These are phyloP conservation scores for Trichoderma gamsii DNA, from an alignment of 495 filamentous ascomycete species.

Conservation along the genomic window DNA sequence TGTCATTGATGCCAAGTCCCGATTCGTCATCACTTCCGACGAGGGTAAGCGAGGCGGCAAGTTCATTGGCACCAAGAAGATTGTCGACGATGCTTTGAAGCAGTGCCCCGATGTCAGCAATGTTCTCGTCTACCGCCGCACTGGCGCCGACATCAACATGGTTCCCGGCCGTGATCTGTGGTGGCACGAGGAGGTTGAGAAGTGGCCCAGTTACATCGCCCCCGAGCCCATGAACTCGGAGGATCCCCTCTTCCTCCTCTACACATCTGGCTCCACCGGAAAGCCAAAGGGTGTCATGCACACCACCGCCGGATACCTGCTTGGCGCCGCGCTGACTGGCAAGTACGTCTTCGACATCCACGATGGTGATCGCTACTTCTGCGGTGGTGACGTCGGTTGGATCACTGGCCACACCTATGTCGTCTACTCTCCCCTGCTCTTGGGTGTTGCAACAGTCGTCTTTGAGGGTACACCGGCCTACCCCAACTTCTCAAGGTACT, in stretches of 20 bases:
- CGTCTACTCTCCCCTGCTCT: conserved; percentile 88
- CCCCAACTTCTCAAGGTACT: conserved; percentile 96
- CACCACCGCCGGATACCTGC: conserved; percentile 88
- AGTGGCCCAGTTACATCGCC: conserved; percentile 84
- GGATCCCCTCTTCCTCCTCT: conserved; percentile 94
- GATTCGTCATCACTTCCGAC: conserved; percentile 91
- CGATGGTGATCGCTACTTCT: conserved; percentile 88
- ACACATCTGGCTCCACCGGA: conserved; percentile 95
- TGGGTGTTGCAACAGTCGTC: conserved; percentile 93
- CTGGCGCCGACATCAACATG: conserved; percentile 87
- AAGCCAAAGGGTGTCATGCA: conserved; percentile 99
- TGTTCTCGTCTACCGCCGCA: conserved; percentile 90
- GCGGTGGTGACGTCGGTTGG: conserved; percentile 97
- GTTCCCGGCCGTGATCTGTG: conserved; percentile 84
- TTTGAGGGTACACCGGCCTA: conserved; percentile 98
- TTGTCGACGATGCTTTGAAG: conserved; percentile 96
- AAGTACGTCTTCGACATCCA: conserved; percentile 99
- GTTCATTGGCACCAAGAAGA: conserved; percentile 97
- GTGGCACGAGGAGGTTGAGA: conserved; percentile 98
- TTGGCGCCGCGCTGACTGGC: conserved; percentile 87
- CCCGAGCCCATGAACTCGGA: conserved; percentile 86
- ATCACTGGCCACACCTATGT: conserved; percentile 99
- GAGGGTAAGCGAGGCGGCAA: conserved; percentile 98
- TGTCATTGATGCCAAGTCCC: conserved; percentile 82
- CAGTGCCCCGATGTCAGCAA: conserved; percentile 87